Base-by-base conservation (phyloP, 1,284 basidiomycete genomes). In the Anthracocystis walkeri region DNA sequence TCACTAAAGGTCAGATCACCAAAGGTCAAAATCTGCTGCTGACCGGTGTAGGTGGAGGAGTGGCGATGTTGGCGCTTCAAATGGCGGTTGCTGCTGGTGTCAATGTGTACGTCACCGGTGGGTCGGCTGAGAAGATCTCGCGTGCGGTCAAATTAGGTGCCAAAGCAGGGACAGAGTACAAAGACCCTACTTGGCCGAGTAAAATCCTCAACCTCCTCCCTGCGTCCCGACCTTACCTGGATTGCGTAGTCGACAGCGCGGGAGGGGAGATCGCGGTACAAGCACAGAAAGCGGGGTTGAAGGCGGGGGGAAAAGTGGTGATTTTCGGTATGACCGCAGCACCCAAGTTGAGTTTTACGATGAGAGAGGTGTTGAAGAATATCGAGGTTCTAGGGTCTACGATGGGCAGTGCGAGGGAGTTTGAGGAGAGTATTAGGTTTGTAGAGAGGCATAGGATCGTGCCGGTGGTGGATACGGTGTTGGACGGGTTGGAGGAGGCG, bases 371-470 rank as follows among this genome's bases (percentile, higher is more conserved):
- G n/a, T 83, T 94, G 64, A 90, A 89, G 77, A 92, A 93, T 78
- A 89, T 92, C 53, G 89, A 91, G 62, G 86, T 95, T 41, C 87
- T 92, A 45, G 92, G 86, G 7, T 81, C 92, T 0, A 93, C 92
- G 21, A 93, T 95, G 91, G 93, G 93, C 14, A 93, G 92, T n/a
- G 89, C 88, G 60, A 87, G 89, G 60, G 93, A 95, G 86, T 88
- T 95, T 62, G 84, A 88, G 57, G 89, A 90, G 38, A 91, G 92
- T 23, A 92, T 93, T 0, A 85, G 87, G 18, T 94, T 95, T 85
- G 85, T 94, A 33, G 86, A 87, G 4, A 82, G 90, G 78, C 90
- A 93, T 75, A 87, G 87, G 49, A 90, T 95, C 69, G 87, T 90
- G 1, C 93, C 93, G 1, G 86, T 91, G 51, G 89, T 95, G 4